Conservation (phyloP, 1,284 basidiomycete species). For the Pyrrhoderma noxium region DNA sequence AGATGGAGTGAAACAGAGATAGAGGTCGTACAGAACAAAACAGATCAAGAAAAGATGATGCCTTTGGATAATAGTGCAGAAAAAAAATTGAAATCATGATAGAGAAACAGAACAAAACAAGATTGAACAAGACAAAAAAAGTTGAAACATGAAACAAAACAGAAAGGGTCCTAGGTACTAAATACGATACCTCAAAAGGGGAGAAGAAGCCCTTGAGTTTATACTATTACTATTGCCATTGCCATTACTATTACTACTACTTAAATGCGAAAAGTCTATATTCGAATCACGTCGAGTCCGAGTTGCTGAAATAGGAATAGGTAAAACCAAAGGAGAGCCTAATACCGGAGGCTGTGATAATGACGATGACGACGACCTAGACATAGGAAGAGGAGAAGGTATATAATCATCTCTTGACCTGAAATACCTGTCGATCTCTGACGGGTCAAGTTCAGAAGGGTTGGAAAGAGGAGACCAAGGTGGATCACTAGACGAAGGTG, state of each 20-base stretch:
- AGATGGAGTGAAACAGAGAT: neutral
- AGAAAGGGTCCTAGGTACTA: no score
- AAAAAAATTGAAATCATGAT: neutral
- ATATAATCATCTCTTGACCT: slow-evolving; percentile 39
- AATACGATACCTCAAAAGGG: no score
- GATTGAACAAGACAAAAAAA: no score
- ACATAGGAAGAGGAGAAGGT: slow-evolving; percentile 14
- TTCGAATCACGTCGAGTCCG: no score
- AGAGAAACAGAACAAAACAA: neutral
- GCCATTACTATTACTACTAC: no score
- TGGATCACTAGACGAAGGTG: slow-evolving; percentile 10
- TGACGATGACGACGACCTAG: neutral
- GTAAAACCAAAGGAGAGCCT: no score
- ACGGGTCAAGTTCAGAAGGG: slow-evolving; percentile 61
- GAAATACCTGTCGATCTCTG: slow-evolving; percentile 76
- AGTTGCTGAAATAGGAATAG: no score
- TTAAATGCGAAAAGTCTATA: no score
- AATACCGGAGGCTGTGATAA: no score
- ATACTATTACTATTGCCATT: no score
- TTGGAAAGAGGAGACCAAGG: slow-evolving; percentile 32
- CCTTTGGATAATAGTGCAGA: neutral
- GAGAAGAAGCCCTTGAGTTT: no score
- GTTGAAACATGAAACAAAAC: slow-evolving; percentile 4
- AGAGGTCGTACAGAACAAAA: neutral
- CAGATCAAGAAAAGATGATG: neutral